These are phyloP conservation scores for Fraxinus greggii DNA, from an alignment of 305 asterid species.

Conservation along the genomic window DNA sequence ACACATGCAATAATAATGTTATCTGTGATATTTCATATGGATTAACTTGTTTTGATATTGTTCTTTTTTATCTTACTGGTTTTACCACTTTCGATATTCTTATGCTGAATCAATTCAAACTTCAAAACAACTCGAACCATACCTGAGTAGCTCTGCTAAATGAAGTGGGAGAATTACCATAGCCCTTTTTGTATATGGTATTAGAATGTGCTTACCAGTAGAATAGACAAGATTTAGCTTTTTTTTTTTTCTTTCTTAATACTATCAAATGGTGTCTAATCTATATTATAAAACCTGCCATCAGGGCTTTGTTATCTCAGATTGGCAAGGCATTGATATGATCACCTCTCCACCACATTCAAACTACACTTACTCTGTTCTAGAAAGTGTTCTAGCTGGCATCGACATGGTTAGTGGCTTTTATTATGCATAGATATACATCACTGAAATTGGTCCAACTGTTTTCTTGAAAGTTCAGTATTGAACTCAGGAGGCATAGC, in stretches of 20 bases:
- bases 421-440: slow-evolving; percentile 26
- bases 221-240: too few species aligned
- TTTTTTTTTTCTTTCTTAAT: too few species aligned
- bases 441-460: slow-evolving; percentile 23
- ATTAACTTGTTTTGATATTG: too few species aligned
- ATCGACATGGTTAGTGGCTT: slow-evolving; percentile 41
- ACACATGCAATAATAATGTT: too few species aligned
- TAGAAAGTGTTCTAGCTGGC: slow-evolving; percentile 46
- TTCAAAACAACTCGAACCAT: too few species aligned
- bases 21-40: too few species aligned
- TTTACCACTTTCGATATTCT: too few species aligned
- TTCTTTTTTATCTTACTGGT: too few species aligned
- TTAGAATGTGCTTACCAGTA: too few species aligned
- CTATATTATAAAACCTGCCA: not conserved
- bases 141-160: not conserved
- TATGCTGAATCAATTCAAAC: too few species aligned
- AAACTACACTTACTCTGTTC: slow-evolving; percentile 44
- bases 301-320: slow-evolving; percentile 62
- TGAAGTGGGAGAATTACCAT: not conserved
- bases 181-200: too few species aligned
- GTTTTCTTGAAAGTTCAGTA: slow-evolving; percentile 12
- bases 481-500: slow-evolving; percentile 16
- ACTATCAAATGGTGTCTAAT: too few species aligned
- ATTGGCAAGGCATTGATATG: slow-evolving; percentile 50
- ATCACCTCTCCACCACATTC: slow-evolving; percentile 47